phyloP scores from a whole-genome alignment of 192 early-diverging fungal species.

The Funneliformis geosporum region DNA sequence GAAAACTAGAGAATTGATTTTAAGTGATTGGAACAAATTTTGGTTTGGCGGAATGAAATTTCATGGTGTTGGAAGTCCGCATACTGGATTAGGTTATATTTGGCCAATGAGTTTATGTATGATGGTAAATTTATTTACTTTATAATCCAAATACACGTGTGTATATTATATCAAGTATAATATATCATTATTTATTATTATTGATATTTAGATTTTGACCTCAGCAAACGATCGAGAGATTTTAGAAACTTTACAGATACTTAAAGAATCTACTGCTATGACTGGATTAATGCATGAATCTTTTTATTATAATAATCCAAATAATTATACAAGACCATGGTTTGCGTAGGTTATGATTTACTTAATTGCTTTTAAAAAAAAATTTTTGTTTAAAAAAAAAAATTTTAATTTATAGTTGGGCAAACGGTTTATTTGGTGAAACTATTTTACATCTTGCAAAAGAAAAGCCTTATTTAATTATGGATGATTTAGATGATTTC shows the following conservation, averaged over 20 bases:
- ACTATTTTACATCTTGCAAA: neutral
- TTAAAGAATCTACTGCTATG: neutral
- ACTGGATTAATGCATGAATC: constrained; percentile 9
- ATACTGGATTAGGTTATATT: constrained; percentile 21
- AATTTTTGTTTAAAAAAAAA: neutral
- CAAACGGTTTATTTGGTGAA: constrained; percentile 15
- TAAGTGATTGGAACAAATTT: constrained; percentile 67
- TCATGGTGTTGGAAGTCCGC: neutral
- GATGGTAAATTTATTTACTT: neutral
- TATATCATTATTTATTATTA: neutral
- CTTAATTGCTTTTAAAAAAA: neutral
- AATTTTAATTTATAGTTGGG: neutral
- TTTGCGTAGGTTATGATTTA: constrained; percentile 17
- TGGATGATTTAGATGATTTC: neutral
- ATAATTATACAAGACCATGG: constrained; percentile 5
- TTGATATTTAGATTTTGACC: constrained; percentile 7
- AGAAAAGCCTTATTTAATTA: constrained; percentile 2
- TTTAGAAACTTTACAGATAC: neutral
- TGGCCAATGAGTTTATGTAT: constrained; percentile 18
- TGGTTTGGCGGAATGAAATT: constrained; percentile 51
- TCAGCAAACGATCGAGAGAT: constrained; percentile 15
- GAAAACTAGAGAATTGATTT: constrained; percentile 57
- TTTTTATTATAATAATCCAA: constrained; percentile 14
- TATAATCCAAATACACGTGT: too few species aligned
- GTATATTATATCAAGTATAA: neutral